Percentiles rank a stretch among this genome's conserved stretches.
Evolutionary conservation across 306 rosid species (phyloP).

Genomic region (Fragaria vesca): DNA sequence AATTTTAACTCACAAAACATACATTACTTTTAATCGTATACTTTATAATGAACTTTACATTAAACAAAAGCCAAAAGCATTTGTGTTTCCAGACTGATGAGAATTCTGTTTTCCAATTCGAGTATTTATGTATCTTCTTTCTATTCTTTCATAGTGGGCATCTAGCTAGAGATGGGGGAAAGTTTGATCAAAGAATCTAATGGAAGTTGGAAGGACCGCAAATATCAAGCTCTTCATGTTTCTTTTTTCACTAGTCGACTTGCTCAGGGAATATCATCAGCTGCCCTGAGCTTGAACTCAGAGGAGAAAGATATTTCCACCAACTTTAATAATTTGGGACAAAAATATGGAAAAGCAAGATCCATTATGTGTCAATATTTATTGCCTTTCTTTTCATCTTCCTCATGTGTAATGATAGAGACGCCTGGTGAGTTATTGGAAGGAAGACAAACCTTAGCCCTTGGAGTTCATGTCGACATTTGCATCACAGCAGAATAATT

Average conservation of each 20-base stretch:
- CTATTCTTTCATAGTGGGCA: background rate
- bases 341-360: slow-evolving; percentile 3
- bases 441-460: background rate
- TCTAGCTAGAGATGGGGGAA: background rate
- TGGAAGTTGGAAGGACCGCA: slow-evolving; percentile 9
- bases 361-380: background rate
- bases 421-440: background rate
- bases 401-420: background rate
- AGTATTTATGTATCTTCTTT: background rate
- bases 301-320: background rate
- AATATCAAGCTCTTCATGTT: background rate
- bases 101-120: background rate
- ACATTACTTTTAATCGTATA: background rate
- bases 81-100: background rate
- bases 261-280: background rate
- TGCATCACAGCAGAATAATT: background rate
- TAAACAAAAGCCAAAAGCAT: background rate
- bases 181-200: background rate
- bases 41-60: background rate
- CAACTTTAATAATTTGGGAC: slow-evolving; percentile 1
- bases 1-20: background rate
- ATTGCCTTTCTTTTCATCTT: background rate
- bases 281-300: background rate
- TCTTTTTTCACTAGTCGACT: background rate
- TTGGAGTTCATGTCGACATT: background rate